These are phyloP conservation scores for Stentor roeselii DNA, from an alignment of 73 alveolate genomes.

Conservation along the genomic window DNA sequence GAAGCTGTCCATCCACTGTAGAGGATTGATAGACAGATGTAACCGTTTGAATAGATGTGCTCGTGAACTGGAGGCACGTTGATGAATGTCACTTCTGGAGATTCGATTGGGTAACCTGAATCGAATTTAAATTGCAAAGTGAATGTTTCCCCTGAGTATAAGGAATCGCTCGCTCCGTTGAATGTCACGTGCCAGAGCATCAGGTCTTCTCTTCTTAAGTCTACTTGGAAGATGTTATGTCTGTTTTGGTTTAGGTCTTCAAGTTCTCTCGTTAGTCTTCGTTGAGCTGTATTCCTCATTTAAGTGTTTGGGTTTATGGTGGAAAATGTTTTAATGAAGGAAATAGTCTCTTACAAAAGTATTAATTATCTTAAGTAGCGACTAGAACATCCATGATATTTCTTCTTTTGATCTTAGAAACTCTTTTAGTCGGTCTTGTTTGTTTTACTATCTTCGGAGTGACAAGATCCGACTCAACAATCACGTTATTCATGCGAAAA, in stretches of 20 bases:
- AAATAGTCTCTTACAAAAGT: no score
- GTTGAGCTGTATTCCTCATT: slow-evolving; percentile 67
- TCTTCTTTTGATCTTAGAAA: no score
- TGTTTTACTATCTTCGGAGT: no score
- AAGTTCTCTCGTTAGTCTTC: slow-evolving; percentile 82
- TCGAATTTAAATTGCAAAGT: slow-evolving; percentile 84
- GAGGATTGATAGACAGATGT: slow-evolving; percentile 82
- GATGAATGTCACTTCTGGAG: slow-evolving; percentile 95
- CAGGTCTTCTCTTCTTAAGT: slow-evolving; percentile 58
- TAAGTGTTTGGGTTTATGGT: no score
- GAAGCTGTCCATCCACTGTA: slow-evolving; percentile 97
- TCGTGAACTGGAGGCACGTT: slow-evolving; percentile 92
- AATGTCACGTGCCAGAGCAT: slow-evolving; percentile 74
- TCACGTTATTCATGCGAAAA: no score
- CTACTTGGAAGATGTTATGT: slow-evolving; percentile 63
- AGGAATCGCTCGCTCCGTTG: slow-evolving; percentile 89
- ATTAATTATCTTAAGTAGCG: no score
- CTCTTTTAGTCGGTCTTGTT: no score
- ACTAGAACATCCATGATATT: no score
- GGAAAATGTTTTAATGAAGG: no score
- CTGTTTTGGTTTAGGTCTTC: slow-evolving; percentile 73
- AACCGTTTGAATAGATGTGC: slow-evolving; percentile 97
- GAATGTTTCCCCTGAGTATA: slow-evolving; percentile 84
- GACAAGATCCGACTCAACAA: no score
- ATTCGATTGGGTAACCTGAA: slow-evolving; percentile 86